These are phyloP conservation scores for Clarireedia hainanense DNA, from an alignment of 2,329 filamentous ascomycete genomes.

Conservation along the genomic window DNA sequence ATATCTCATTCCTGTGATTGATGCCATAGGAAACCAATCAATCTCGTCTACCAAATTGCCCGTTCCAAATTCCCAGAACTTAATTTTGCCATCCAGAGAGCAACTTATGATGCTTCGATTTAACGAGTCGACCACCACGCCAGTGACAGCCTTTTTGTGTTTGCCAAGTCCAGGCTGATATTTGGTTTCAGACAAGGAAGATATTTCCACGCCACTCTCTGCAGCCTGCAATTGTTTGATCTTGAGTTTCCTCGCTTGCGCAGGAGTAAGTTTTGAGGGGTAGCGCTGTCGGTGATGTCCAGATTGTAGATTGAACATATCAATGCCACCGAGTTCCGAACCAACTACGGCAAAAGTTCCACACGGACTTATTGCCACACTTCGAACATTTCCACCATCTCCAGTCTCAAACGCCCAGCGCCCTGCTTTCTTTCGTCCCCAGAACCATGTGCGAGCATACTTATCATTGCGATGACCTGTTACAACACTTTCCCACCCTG, in stretches of 20 bases:
- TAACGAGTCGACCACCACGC: conserved; percentile 79
- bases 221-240: conserved; percentile 46
- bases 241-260: conserved; percentile 70
- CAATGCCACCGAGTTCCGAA: conserved; percentile 72
- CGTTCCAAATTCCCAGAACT: conserved; percentile 95
- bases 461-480: conserved; percentile 84
- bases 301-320: conserved; percentile 96
- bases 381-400: conserved; percentile 75
- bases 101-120: conserved; percentile 83
- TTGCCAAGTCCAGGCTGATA: conserved; percentile 49
- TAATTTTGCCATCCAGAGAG: conserved; percentile 82
- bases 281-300: conserved; percentile 83
- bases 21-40: conserved; percentile 71
- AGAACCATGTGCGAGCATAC: conserved; percentile 92
- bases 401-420: conserved; percentile 87
- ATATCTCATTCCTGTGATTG: conserved; percentile 70
- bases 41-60: conserved; percentile 74
- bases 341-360: conserved; percentile 91
- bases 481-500: conserved; percentile 94
- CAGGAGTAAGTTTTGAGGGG: conserved; percentile 68
- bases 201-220: conserved; percentile 19
- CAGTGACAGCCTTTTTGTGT: conserved; percentile 77
- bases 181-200: conserved; percentile 11
- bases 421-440: conserved; percentile 88
- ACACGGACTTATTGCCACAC: conserved; percentile 82